Percentiles rank a stretch among this genome's conserved stretches.
These are phyloP conservation scores for Pugionium dolabratum DNA, from an alignment of 345 rosid genomes.

Conservation along the genomic window DNA sequence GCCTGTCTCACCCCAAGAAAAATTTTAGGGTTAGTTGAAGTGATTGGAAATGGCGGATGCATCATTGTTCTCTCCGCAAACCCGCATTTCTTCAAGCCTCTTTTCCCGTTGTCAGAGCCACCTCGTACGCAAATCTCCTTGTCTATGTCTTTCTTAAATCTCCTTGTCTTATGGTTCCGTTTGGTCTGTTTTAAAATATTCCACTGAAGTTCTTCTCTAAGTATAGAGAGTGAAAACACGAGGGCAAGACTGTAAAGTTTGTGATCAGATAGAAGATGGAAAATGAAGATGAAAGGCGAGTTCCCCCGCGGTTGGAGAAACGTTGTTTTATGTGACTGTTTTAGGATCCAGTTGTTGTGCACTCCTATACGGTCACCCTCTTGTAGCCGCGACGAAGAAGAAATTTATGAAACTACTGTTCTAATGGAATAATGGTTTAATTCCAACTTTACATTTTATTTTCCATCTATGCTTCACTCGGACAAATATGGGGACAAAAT, in stretches of 20 bases:
- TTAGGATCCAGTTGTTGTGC: constrained; percentile 26
- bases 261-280: constrained; percentile 22
- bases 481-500: no score
- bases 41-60: constrained; percentile 6
- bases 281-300: constrained; percentile 28
- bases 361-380: constrained; percentile 2
- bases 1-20: constrained; percentile 85
- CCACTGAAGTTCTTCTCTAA: constrained; percentile 23
- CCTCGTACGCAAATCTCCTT: constrained; percentile 13
- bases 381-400: background rate
- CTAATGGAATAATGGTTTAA: no score
- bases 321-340: constrained; percentile 23
- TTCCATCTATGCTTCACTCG: no score
- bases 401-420: background rate
- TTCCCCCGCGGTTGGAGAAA: constrained; percentile 25
- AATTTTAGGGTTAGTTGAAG: background rate
- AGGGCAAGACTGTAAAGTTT: background rate
- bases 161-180: background rate
- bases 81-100: constrained; percentile 24
- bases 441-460: no score
- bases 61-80: background rate
- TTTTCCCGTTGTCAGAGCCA: constrained; percentile 8
- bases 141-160: background rate
- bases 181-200: constrained; percentile 17
- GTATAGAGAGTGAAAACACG: constrained; percentile 14